Base-by-base conservation (phyloP, 176 grass and related monocot species). In the Eremochloa ophiuroides region DNA sequence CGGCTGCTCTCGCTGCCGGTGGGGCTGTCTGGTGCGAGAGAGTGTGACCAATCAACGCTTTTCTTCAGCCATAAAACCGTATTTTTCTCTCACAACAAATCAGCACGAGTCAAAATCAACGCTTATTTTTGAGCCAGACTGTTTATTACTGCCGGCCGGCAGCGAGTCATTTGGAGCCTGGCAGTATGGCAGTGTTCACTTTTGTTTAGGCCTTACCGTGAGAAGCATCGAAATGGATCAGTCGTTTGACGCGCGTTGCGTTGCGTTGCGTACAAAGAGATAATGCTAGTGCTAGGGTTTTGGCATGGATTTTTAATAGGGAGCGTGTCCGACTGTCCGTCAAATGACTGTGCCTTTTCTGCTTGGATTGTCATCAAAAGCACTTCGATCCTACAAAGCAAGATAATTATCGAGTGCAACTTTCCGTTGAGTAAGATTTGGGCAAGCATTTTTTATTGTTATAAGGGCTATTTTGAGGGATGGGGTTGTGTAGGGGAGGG, bases 111-210 rank as follows among this genome's bases (percentile, higher is more conserved):
- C n/a, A n/a, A n/a, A n/a, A n/a, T n/a, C n/a, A n/a, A n/a, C n/a
- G n/a, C n/a, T n/a, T n/a, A n/a, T n/a, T n/a, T n/a, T n/a, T n/a
- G n/a, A n/a, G n/a, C n/a, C n/a, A n/a, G n/a, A n/a, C n/a, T n/a
- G n/a, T n/a, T n/a, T n/a, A n/a, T 11, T 10, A 13, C 55, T 50
- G 82, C 62, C 40, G 64, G 71, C 87, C 44, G 81, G 48, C 39
- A 51, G 71, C 87, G 29, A 63, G 20, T 13, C 23, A 41, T 37
- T 74, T 83, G 80, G 56, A 64, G 28, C 16, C 5, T 50, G 22
- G 51, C 20, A 23, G 4, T 2, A 23, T 33, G 63, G 55, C 35
- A 23, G 66, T 37, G 29, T 16, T n/a, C 33, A 1, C 26, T 55
- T 55, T 64, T 12, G 1, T 23, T 29, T 31, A 12, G 34, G 31